Evolutionary conservation across 192 early-diverging fungal genomes (phyloP), one percentile per base, ranked within the genome.

Genomic region (Coemansia nantahalensis): DNA sequence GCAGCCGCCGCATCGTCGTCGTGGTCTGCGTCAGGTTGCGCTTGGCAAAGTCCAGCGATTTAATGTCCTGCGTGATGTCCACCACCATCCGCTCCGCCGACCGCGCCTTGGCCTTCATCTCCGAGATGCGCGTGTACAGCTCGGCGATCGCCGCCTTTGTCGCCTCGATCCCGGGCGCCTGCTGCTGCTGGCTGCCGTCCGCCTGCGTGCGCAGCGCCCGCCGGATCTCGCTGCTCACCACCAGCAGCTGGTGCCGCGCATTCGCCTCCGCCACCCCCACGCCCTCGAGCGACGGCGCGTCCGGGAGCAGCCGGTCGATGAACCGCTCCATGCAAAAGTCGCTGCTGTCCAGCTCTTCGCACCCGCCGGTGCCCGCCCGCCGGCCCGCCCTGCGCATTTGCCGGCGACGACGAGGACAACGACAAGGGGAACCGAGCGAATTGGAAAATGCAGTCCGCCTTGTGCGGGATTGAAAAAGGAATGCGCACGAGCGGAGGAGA

Each of bases 1-100:
- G 92, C 10, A 95, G 70, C 54, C 92, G 78, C 48, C 87, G 87
- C 42, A 95, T 74, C 4, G 88, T 83, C 0, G 87, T 87, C 12
- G 93, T 89, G 2, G 93, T 86, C 22, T 68, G 56, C 4, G 88
- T 87, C 37, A 99, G 68, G 56, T 97, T 94, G 46, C 88, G 83
- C 65, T 99, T 99, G 32, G 94, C 91, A 55, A 85, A 86, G 64
- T 99, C 97, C 35, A 99, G 78, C 10, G 86, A 81, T 55, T 93
- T 93, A 55, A 99, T 97, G 55, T 99, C 97, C 48, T 87, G 82
- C 12, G 97, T 97, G 39, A 99, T 99, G 39, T 95, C 92, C 15
- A 89, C 84, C 0, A 99, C 94, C 81, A 88, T 88, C 14, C 82
- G 69, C 44, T 96, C 94, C 0, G 93, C 92, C 35, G 84, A 80